Conservation (phyloP, 2,329 filamentous ascomycete species). For the Aspergillus costaricaensis region DNA sequence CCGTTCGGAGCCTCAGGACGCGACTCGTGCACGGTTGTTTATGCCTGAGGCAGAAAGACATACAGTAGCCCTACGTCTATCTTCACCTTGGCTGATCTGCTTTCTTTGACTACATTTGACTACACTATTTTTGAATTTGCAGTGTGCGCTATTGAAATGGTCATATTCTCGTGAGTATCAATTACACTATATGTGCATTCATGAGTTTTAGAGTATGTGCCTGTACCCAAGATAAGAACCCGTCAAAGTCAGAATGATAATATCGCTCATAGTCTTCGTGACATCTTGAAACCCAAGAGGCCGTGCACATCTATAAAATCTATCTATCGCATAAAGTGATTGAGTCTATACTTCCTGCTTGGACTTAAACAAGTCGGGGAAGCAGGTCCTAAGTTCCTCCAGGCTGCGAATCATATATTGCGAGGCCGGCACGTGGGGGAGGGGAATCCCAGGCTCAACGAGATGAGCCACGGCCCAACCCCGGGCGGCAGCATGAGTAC, state of each 20-base stretch:
- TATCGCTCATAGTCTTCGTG: slow-evolving; percentile 12
- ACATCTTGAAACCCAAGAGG: slow-evolving; percentile 2
- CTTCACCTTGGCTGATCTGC: neutral
- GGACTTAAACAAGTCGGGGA: slow-evolving; percentile 81
- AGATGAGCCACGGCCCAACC: slow-evolving; percentile 89
- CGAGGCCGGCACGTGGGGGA: slow-evolving; percentile 66
- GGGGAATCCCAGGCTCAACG: slow-evolving; percentile 71
- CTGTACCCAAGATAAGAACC: neutral
- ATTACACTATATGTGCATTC: neutral
- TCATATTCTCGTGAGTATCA: too few relatives aligned
- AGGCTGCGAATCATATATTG: slow-evolving; percentile 75
- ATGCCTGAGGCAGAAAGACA: slow-evolving; percentile 18
- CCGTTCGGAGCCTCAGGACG: slow-evolving; percentile 20
- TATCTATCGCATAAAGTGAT: slow-evolving; percentile 3
- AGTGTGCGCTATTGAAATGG: too few relatives aligned
- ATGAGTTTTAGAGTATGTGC: neutral
- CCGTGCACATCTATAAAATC: neutral
- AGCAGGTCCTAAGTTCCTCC: slow-evolving; percentile 72
- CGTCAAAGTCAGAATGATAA: neutral
- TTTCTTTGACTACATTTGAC: too few relatives aligned
- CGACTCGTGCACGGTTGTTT: slow-evolving; percentile 13
- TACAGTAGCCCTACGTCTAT: neutral
- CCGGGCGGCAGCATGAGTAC: slow-evolving; percentile 70
- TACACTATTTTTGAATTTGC: too few relatives aligned
- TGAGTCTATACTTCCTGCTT: slow-evolving; percentile 2